Percentiles rank a stretch among this genome's conserved stretches.
These are phyloP conservation scores for Lipomyces yamadae DNA, from an alignment of 805 yeast genomes.

Conservation along the genomic window DNA sequence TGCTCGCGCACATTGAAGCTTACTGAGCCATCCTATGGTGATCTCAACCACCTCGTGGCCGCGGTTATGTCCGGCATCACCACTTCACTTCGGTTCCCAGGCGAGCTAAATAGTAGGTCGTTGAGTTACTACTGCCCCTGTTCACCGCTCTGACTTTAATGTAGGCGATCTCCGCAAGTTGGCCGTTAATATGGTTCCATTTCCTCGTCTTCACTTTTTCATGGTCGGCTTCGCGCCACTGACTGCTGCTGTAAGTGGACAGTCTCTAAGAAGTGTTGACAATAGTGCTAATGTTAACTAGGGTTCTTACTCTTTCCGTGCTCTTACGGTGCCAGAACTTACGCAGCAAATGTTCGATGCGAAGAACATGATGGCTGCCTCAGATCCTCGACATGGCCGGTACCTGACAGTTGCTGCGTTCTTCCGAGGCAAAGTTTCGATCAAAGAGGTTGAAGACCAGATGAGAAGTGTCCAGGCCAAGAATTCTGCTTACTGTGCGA, in stretches of 20 bases:
- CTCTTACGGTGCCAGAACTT: constrained; percentile 86
- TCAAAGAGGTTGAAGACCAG: constrained; percentile 93
- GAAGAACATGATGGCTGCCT: constrained; percentile 93
- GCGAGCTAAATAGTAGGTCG: constrained; percentile 69
- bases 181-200: constrained; percentile 93
- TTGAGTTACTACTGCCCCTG: background rate
- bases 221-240: constrained; percentile 96
- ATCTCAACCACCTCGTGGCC: constrained; percentile 82
- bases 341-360: constrained; percentile 95
- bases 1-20: constrained; percentile 85
- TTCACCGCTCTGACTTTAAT: background rate
- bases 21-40: constrained; percentile 75
- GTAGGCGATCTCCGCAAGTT: constrained; percentile 83
- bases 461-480: constrained; percentile 85
- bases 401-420: constrained; percentile 93
- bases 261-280: constrained; percentile 41
- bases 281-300: background rate
- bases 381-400: constrained; percentile 90
- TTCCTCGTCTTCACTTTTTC: constrained; percentile 95
- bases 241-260: constrained; percentile 53
- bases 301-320: constrained; percentile 82
- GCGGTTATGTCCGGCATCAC: constrained; percentile 96
- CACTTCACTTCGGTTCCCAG: constrained; percentile 92
- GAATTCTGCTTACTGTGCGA: constrained; percentile 65
- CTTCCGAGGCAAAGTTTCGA: constrained; percentile 92